phyloP scores from a whole-genome alignment of 1,139 yeast genomes.

The Candida sanyaensis region DNA sequence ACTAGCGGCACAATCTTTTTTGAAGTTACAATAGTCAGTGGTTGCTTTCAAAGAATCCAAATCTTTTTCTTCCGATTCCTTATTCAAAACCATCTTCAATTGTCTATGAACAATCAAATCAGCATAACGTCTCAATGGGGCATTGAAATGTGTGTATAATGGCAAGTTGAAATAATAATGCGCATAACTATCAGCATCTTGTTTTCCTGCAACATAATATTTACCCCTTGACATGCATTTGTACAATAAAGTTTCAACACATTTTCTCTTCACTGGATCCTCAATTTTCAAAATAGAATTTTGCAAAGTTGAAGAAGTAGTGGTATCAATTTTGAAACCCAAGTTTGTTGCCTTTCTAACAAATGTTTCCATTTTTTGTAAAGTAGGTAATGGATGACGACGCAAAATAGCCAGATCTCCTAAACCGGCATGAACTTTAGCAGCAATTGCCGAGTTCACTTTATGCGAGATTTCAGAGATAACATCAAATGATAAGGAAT shows the following conservation, averaged over 20 bases:
- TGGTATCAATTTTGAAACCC: constrained; percentile 71
- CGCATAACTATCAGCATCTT: constrained; percentile 73
- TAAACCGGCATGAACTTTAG: constrained; percentile 68
- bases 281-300: constrained; percentile 66
- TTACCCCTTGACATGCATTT: constrained; percentile 86
- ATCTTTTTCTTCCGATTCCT: constrained; percentile 37
- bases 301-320: constrained; percentile 72
- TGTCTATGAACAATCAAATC: constrained; percentile 94
- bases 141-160: constrained; percentile 88
- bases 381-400: constrained; percentile 83
- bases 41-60: constrained; percentile 74
- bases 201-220: constrained; percentile 86
- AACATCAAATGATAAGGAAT: constrained; percentile 57
- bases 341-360: constrained; percentile 67
- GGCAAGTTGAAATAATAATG: constrained; percentile 86
- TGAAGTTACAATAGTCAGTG: constrained; percentile 92
- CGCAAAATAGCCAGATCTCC: constrained; percentile 85
- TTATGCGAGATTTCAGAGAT: constrained; percentile 77
- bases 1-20: constrained; percentile 88
- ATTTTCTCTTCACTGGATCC: constrained; percentile 66
- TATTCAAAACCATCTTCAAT: constrained; percentile 63
- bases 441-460: constrained; percentile 86
- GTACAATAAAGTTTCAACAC: constrained; percentile 76
- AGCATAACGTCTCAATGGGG: constrained; percentile 90
- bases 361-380: constrained; percentile 80